Evolutionary conservation across 2,329 filamentous ascomycete species (phyloP).

Genomic region (Beauveria sp.): DNA sequence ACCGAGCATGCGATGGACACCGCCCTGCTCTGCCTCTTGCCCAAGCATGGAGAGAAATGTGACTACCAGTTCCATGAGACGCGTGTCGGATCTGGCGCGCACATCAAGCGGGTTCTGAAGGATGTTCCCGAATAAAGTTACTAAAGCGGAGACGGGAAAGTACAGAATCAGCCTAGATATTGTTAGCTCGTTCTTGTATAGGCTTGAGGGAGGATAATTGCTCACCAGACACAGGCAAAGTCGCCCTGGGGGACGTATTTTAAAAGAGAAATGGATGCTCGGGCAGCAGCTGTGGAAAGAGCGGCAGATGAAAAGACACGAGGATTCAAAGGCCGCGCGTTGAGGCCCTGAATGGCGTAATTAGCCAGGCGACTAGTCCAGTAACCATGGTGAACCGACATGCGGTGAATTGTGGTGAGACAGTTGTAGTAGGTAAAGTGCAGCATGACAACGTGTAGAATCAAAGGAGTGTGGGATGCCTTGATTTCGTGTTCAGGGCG

Average conservation of each 20-base stretch:
- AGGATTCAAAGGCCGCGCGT: conserved; percentile 83
- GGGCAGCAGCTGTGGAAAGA: conserved; percentile 83
- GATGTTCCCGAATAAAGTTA: conserved; percentile 94
- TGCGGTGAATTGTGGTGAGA: conserved; percentile 92
- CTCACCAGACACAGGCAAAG: conserved; percentile 89
- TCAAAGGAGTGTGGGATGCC: conserved; percentile 83
- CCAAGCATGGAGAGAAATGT: conserved; percentile 84
- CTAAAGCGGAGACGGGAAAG: conserved; percentile 93
- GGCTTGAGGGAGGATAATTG: conserved; percentile 11
- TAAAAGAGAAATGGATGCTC: conserved; percentile 86
- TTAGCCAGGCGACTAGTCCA: conserved; percentile 95
- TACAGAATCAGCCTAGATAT: conserved; percentile 72
- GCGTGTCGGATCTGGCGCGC: conserved; percentile 78
- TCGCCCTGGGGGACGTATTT: conserved; percentile 93
- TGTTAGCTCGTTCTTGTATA: conserved; percentile 20
- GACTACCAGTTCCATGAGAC: conserved; percentile 87
- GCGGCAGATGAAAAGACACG: conserved; percentile 90
- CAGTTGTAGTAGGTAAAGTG: conserved; percentile 99
- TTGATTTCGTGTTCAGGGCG: conserved; percentile 96
- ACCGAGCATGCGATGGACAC: conserved; percentile 86
- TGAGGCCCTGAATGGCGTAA: conserved; percentile 89
- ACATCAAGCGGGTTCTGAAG: conserved; percentile 90
- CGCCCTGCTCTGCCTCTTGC: conserved; percentile 82
- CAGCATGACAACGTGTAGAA: conserved; percentile 86
- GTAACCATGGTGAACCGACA: conserved; percentile 96